A percentile compares a stretch with the other conserved stretches of the same genome.
Evolutionary conservation across 164 flowering plant genomes (phyloP).

Genomic region (Umbilicus rupestris): DNA sequence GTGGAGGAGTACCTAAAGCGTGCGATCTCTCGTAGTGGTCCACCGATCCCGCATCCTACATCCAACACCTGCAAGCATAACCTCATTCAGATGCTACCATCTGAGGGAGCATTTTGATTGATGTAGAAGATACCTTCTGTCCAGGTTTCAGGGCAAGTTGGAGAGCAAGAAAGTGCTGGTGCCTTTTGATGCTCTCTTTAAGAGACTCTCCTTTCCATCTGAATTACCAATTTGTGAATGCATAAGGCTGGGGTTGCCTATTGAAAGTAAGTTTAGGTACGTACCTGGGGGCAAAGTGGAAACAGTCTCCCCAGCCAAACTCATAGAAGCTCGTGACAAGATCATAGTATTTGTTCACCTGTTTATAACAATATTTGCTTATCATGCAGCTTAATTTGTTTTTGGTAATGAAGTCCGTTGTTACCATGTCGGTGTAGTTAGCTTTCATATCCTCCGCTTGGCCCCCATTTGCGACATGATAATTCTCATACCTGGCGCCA

Average conservation of each 20-base stretch:
- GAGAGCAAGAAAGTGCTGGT: constrained; percentile 90
- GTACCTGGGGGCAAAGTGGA: constrained; percentile 90
- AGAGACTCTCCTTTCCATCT: constrained; percentile 94
- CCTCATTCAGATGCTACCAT: neutral
- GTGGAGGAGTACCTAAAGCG: constrained; percentile 52
- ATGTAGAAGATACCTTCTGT: constrained; percentile 73
- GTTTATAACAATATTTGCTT: constrained; percentile 3
- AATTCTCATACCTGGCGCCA: constrained; percentile 5
- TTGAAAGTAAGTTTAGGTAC: too few relatives aligned
- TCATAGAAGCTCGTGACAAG: constrained; percentile 97
- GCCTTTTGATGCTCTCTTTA: constrained; percentile 78
- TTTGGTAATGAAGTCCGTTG: too few relatives aligned
- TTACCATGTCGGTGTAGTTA: constrained; percentile 9
- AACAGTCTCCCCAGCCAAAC: constrained; percentile 98
- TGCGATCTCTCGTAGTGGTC: constrained; percentile 87
- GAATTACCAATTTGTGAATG: constrained; percentile 5
- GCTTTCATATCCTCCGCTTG: neutral
- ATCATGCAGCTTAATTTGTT: too few relatives aligned
- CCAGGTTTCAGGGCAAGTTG: constrained; percentile 79
- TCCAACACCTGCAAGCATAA: constrained; percentile 65
- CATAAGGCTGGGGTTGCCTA: too few relatives aligned
- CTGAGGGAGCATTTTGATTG: neutral
- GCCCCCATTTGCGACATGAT: neutral
- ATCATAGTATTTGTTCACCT: constrained; percentile 97
- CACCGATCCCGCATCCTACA: constrained; percentile 98